Conservation (phyloP, 768 basidiomycete species). For the Galerina marginata region DNA sequence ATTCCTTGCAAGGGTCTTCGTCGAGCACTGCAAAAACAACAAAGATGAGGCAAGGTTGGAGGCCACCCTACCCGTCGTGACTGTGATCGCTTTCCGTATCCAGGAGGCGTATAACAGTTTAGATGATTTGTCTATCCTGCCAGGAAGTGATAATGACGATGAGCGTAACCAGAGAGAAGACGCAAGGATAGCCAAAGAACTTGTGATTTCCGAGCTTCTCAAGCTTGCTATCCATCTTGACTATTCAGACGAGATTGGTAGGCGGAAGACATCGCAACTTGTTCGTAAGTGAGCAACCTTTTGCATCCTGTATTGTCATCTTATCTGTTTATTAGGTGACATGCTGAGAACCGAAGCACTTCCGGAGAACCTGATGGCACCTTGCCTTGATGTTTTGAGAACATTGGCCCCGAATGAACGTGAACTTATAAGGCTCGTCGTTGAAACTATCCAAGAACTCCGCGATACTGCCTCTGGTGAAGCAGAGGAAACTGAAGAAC, state of each 20-base stretch:
- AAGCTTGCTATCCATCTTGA: conserved; percentile 80
- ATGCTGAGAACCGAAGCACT: conserved; percentile 80
- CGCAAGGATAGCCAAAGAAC: conserved; percentile 55
- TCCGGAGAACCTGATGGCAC: conserved; percentile 70
- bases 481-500: conserved; percentile 36
- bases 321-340: conserved; percentile 53
- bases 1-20: conserved; percentile 83
- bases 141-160: conserved; percentile 27
- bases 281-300: conserved; percentile 61
- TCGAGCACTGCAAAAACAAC: conserved; percentile 71
- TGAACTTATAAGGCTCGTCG: conserved; percentile 86
- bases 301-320: background rate
- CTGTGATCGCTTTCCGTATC: conserved; percentile 76
- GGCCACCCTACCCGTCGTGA: conserved; percentile 81
- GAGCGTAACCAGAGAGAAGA: conserved; percentile 52
- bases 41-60: conserved; percentile 71
- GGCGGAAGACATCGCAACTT: conserved; percentile 85
- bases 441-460: conserved; percentile 86
- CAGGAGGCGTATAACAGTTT: conserved; percentile 69
- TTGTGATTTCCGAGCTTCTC: conserved; percentile 83
- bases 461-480: conserved; percentile 53
- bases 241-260: conserved; percentile 91
- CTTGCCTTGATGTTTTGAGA: conserved; percentile 84
- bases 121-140: conserved; percentile 26
- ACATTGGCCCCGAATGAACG: conserved; percentile 74